Evolutionary conservation across 345 rosid genomes (phyloP).

Genomic region (Boechera stricta): DNA sequence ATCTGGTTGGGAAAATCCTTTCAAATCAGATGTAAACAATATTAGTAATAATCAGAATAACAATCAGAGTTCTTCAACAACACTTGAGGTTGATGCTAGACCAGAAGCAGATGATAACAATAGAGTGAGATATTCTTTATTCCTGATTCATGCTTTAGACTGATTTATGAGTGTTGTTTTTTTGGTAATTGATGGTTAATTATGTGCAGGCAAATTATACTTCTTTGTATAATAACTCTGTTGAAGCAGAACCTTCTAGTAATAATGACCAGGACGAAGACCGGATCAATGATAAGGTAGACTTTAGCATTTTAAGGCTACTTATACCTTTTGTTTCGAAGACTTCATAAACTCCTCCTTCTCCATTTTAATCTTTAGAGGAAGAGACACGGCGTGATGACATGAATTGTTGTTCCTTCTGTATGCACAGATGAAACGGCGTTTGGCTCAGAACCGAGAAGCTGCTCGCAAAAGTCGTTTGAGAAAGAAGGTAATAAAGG

Average conservation of each 20-base stretch:
- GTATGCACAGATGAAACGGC: conserved; percentile 62
- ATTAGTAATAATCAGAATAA: conserved; percentile 39
- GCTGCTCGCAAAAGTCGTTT: conserved; percentile 96
- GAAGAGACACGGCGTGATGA: conserved; percentile 28
- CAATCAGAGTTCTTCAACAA: conserved; percentile 58
- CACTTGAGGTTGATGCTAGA: conserved; percentile 55
- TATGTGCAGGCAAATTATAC: conserved; percentile 37
- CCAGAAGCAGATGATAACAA: conserved; percentile 42
- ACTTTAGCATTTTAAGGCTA: conserved; percentile 9
- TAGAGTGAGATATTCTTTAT: conserved; percentile 16
- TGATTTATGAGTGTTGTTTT: background rate
- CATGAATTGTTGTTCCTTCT: conserved; percentile 38
- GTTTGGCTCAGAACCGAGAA: conserved; percentile 96
- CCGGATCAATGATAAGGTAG: conserved; percentile 65
- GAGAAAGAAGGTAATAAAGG: conserved; percentile 72
- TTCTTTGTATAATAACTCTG: conserved; percentile 41
- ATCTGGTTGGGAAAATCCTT: conserved; percentile 69
- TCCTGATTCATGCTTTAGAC: background rate
- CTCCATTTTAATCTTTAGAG: conserved; percentile 20
- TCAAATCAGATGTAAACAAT: conserved; percentile 46
- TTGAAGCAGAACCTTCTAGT: conserved; percentile 59
- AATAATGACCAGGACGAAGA: conserved; percentile 68
- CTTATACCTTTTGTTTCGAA: background rate
- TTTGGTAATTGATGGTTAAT: conserved; percentile 16
- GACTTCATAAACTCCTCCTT: background rate